These are phyloP conservation scores for Phaeosphaeria sp. DNA, from an alignment of 2,329 filamentous ascomycete genomes.

Conservation along the genomic window DNA sequence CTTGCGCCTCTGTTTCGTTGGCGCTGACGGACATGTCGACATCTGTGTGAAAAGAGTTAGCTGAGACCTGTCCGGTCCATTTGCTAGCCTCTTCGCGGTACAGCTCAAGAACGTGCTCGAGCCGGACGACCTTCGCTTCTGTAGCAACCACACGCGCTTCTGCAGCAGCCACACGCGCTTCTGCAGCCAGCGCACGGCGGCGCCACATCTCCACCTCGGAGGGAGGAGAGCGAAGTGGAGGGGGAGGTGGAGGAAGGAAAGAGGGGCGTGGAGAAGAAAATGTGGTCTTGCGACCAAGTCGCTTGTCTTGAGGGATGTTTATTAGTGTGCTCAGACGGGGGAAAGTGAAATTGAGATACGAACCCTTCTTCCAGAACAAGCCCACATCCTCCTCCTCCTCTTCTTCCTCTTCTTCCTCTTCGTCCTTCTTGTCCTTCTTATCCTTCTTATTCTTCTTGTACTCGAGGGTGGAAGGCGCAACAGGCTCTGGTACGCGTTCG, in stretches of 20 bases:
- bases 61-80: background rate
- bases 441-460: background rate
- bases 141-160: too few species aligned
- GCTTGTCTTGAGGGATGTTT: background rate
- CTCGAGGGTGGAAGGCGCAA: background rate
- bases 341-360: background rate
- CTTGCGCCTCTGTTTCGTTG: constrained; percentile 9
- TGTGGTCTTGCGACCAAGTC: background rate
- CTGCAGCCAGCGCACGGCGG: background rate
- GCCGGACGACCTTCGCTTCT: background rate
- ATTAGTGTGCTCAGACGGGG: background rate
- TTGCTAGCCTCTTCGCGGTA: background rate
- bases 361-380: background rate
- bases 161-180: background rate
- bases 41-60: constrained; percentile 20
- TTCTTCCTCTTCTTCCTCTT: background rate
- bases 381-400: background rate
- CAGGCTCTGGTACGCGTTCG: background rate
- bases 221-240: background rate
- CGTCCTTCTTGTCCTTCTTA: background rate
- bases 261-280: background rate
- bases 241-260: background rate
- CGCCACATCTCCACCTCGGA: background rate
- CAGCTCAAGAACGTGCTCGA: background rate
- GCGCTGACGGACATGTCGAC: constrained; percentile 23